Percentiles rank a stretch among this genome's conserved stretches.
Conservation (phyloP, 2,329 filamentous ascomycete species). For the Fusarium abutilonis region DNA sequence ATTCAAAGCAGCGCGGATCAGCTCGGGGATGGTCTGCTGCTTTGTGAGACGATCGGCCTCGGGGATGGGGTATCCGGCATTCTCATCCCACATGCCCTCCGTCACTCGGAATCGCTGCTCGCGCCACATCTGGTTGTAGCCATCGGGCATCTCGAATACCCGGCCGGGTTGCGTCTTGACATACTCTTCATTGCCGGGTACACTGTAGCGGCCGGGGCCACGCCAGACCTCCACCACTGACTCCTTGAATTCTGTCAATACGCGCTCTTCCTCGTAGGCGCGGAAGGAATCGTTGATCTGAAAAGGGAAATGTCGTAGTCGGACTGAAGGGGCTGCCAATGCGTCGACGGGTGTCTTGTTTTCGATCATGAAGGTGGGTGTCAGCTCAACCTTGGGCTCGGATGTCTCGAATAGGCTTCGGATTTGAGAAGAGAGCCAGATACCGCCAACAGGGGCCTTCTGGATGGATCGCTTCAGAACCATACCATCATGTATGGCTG, state of each 20-base stretch:
- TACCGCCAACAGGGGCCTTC: slow-evolving; percentile 84
- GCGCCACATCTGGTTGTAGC: slow-evolving; percentile 94
- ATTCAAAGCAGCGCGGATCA: slow-evolving; percentile 80
- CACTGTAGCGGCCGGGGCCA: slow-evolving; percentile 74
- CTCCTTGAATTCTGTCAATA: slow-evolving; percentile 97
- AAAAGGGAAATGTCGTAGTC: slow-evolving; percentile 74
- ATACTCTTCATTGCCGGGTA: slow-evolving; percentile 78
- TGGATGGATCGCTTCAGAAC: slow-evolving; percentile 90
- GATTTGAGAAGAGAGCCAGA: slow-evolving; percentile 90
- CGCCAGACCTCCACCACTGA: slow-evolving; percentile 95
- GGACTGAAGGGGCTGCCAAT: slow-evolving; percentile 79
- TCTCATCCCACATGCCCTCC: slow-evolving; percentile 92
- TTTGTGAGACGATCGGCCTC: slow-evolving; percentile 65
- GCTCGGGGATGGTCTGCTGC: slow-evolving; percentile 81
- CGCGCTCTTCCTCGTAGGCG: slow-evolving; percentile 87
- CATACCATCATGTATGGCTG: slow-evolving; percentile 93
- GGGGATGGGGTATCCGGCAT: slow-evolving; percentile 69
- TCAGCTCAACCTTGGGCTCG: slow-evolving; percentile 75
- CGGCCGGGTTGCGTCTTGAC: slow-evolving; percentile 78
- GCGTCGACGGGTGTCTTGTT: slow-evolving; percentile 91
- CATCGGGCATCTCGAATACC: slow-evolving; percentile 96
- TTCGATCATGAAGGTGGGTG: slow-evolving; percentile 87
- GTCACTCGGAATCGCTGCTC: slow-evolving; percentile 85
- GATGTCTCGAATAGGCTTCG: slow-evolving; percentile 79
- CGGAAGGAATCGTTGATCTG: slow-evolving; percentile 76